A percentile compares a stretch with the other conserved stretches of the same genome.
Evolutionary conservation across 2,329 filamentous ascomycete species (phyloP).

Genomic region (Fusarium sambucinum): DNA sequence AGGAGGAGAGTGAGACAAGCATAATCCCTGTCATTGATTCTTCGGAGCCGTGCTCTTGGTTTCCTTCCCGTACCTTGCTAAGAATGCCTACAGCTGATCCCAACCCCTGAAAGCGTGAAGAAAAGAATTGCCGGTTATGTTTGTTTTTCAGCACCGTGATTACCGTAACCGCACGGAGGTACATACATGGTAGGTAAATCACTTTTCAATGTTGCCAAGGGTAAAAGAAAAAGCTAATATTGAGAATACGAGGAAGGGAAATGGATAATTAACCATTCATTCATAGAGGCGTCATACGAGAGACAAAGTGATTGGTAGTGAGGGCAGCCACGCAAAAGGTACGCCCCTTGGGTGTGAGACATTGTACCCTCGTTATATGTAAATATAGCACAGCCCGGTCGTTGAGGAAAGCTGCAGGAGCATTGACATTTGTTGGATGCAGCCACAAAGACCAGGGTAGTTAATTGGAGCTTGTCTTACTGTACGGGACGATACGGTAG

Average conservation of each 20-base stretch:
- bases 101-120: not conserved
- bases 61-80: not conserved
- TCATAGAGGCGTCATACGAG: slow-evolving; percentile 27
- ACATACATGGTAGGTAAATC: not conserved
- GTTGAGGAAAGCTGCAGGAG: not conserved
- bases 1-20: slow-evolving; percentile 18
- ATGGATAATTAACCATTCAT: not conserved
- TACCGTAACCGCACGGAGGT: slow-evolving; percentile 16
- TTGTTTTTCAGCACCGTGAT: not conserved
- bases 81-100: not conserved
- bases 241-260: slow-evolving; percentile 25
- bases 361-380: not conserved
- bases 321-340: slow-evolving; percentile 25
- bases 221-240: not conserved
- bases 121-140: not conserved
- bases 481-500: not conserved
- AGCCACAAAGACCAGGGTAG: slow-evolving; percentile 13
- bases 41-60: slow-evolving; percentile 5
- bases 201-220: not conserved
- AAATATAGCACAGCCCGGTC: slow-evolving; percentile 25
- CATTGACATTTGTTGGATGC: slow-evolving; percentile 10
- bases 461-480: not conserved
- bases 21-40: slow-evolving; percentile 6
- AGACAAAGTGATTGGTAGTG: slow-evolving; percentile 31
- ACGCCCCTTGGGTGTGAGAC: slow-evolving; percentile 20